These are phyloP conservation scores for Pythium guiyangense DNA, from an alignment of 352 stramenopile genomes.

Conservation along the genomic window DNA sequence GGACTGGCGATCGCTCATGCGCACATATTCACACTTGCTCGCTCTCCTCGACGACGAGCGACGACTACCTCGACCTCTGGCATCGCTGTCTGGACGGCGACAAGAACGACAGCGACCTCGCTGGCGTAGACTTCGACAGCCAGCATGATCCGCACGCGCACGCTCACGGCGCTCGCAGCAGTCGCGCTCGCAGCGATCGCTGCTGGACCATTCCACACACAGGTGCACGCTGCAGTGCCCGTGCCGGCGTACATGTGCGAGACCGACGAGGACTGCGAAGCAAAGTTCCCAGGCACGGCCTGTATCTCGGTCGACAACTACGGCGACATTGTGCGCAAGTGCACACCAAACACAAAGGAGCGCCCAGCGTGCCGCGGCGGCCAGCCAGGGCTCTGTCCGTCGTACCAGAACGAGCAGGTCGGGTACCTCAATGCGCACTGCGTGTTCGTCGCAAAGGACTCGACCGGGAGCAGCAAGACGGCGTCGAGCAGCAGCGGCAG, in stretches of 20 bases:
- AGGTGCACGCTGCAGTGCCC: background rate
- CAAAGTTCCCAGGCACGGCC: slow-evolving; percentile 57
- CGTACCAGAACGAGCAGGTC: slow-evolving; percentile 46
- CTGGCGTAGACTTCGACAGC: too few relatives aligned
- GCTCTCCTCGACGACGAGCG: too few relatives aligned
- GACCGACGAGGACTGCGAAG: slow-evolving; percentile 65
- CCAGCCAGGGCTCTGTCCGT: slow-evolving; percentile 32
- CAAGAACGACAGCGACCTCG: too few relatives aligned
- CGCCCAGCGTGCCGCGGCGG: slow-evolving; percentile 69
- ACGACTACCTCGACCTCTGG: too few relatives aligned
- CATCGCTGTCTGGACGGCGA: too few relatives aligned
- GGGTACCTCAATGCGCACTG: slow-evolving; percentile 82
- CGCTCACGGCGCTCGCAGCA: background rate
- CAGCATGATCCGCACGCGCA: background rate
- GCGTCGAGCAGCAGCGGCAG: slow-evolving; percentile 10
- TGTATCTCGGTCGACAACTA: slow-evolving; percentile 82
- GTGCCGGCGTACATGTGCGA: slow-evolving; percentile 41
- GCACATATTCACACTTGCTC: too few relatives aligned
- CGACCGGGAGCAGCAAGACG: slow-evolving; percentile 2
- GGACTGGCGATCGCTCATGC: too few relatives aligned
- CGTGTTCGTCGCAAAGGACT: slow-evolving; percentile 69
- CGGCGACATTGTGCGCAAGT: slow-evolving; percentile 68
- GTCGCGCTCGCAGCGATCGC: background rate
- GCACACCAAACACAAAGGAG: slow-evolving; percentile 74
- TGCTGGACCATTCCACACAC: background rate